Evolutionary conservation across 352 stramenopile species (phyloP).

Genomic region (Globisporangium takayamanum): DNA sequence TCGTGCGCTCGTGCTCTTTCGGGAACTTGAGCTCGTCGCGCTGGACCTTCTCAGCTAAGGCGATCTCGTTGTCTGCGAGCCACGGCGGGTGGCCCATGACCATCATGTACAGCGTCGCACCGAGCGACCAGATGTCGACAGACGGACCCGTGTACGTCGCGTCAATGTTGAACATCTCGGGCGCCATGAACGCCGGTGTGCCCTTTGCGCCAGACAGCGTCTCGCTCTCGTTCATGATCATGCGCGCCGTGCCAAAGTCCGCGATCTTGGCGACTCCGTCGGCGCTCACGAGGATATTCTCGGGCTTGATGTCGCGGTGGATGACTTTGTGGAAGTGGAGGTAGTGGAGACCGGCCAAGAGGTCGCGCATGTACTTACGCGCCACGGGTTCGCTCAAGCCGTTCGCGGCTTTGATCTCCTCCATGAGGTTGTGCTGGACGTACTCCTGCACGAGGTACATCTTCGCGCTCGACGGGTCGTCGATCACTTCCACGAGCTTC

Average conservation of each 20-base stretch:
- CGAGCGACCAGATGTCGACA: slow-evolving; percentile 87
- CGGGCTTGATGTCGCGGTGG: slow-evolving; percentile 90
- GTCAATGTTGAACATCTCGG: slow-evolving; percentile 89
- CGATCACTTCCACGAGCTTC: slow-evolving; percentile 92
- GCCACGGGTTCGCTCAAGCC: slow-evolving; percentile 61
- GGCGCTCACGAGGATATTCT: slow-evolving; percentile 81
- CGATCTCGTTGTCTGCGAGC: slow-evolving; percentile 88
- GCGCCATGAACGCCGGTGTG: slow-evolving; percentile 88
- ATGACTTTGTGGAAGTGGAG: slow-evolving; percentile 92
- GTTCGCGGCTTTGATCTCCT: slow-evolving; percentile 72
- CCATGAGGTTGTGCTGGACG: slow-evolving; percentile 89
- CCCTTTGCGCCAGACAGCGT: slow-evolving; percentile 80
- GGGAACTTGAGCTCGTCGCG: slow-evolving; percentile 85
- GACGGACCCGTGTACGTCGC: slow-evolving; percentile 80
- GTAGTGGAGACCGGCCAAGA: slow-evolving; percentile 88
- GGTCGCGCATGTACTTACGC: slow-evolving; percentile 85
- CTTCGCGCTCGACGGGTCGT: slow-evolving; percentile 91
- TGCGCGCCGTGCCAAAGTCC: slow-evolving; percentile 86
- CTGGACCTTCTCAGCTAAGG: slow-evolving; percentile 79
- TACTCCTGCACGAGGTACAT: slow-evolving; percentile 95
- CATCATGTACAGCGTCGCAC: slow-evolving; percentile 91
- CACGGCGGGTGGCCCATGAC: slow-evolving; percentile 87
- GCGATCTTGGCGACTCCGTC: slow-evolving; percentile 87
- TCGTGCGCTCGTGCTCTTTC: slow-evolving; percentile 57
- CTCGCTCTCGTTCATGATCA: slow-evolving; percentile 89